Evolutionary conservation across 352 stramenopile genomes (phyloP).

Genomic region (Phytopythium helicoides): DNA sequence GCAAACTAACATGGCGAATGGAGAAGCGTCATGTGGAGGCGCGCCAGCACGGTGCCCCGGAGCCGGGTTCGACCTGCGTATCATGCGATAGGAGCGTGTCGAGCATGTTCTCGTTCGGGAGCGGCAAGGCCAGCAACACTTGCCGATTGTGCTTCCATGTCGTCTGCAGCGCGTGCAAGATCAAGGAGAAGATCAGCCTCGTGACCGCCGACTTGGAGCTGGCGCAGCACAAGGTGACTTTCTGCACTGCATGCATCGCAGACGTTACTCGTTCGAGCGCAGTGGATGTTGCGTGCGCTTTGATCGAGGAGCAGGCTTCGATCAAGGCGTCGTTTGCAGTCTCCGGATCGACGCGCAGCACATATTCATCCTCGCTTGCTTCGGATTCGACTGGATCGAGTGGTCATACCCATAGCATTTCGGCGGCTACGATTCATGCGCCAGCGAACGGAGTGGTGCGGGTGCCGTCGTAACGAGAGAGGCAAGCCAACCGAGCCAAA

Average conservation of each 20-base stretch:
- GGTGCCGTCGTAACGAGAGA: too few species aligned
- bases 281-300: slow-evolving; percentile 20
- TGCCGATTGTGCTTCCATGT: slow-evolving; percentile 31
- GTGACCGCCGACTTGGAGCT: slow-evolving; percentile 28
- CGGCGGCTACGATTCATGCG: neutral
- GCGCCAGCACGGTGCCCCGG: too few species aligned
- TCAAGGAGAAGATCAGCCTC: slow-evolving; percentile 31
- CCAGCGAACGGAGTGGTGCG: neutral
- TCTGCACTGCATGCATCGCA: slow-evolving; percentile 25
- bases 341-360: slow-evolving; percentile 1
- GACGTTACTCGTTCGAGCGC: slow-evolving; percentile 17
- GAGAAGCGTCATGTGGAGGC: slow-evolving; percentile 26
- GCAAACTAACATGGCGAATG: slow-evolving; percentile 54
- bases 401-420: neutral
- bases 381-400: neutral
- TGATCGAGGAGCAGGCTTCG: slow-evolving; percentile 18
- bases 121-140: slow-evolving; percentile 17
- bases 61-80: slow-evolving; percentile 26
- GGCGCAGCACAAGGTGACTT: slow-evolving; percentile 24
- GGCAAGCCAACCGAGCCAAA: too few species aligned
- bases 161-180: slow-evolving; percentile 28
- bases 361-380: slow-evolving; percentile 1
- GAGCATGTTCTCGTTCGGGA: too few species aligned
- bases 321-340: neutral
- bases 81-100: slow-evolving; percentile 12